Conservation (phyloP, 169 alveolate genomes). For the Plasmodium vinckei region DNA sequence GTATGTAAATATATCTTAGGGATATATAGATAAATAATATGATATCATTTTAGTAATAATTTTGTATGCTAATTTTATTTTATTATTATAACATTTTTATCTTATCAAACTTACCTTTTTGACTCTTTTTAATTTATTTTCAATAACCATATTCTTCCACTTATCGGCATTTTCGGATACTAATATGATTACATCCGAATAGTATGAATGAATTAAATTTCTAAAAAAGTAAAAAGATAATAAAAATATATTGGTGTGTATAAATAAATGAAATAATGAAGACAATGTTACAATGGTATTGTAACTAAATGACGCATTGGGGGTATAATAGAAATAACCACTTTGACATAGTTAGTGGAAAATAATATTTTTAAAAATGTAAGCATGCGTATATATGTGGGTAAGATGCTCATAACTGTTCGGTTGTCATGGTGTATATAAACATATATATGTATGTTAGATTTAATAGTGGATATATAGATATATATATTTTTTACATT, state of each 20-base stretch:
- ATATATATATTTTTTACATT: conserved; percentile 27
- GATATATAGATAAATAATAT: not conserved
- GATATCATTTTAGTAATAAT: not conserved
- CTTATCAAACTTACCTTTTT: conserved; percentile 37
- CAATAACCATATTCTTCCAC: conserved; percentile 62
- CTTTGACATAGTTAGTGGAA: not conserved
- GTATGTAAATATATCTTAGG: not conserved
- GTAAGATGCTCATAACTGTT: not conserved
- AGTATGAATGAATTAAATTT: conserved; percentile 53
- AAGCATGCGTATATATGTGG: not conserved
- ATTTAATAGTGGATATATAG: not conserved
- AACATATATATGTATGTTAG: not conserved
- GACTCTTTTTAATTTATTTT: conserved; percentile 51
- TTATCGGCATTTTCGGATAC: conserved; percentile 54
- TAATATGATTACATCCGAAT: conserved; percentile 39
- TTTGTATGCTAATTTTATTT: not conserved
- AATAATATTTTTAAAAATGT: not conserved
- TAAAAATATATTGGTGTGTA: not conserved
- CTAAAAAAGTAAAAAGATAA: conserved; percentile 5
- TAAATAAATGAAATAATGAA: conserved; percentile 1
- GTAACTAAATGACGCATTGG: not conserved
- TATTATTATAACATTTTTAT: not conserved
- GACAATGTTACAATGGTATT: not conserved
- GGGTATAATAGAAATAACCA: not conserved
- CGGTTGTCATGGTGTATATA: not conserved